Evolutionary conservation across 1,284 basidiomycete species (phyloP).

Genomic region (Boletus semigastroideus): DNA sequence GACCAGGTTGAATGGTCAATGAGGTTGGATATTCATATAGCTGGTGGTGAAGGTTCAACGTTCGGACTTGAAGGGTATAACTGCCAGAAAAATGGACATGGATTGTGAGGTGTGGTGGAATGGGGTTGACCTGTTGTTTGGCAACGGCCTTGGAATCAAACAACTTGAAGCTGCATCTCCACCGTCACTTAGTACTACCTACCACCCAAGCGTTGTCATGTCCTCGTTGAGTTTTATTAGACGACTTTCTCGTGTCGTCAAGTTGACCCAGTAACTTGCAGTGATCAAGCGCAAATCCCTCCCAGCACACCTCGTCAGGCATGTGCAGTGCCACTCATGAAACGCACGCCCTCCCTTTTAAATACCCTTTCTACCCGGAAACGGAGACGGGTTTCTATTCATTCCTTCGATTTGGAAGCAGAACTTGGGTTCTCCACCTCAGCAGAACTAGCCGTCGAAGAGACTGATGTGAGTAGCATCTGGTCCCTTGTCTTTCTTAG

Average conservation of each 20-base stretch:
- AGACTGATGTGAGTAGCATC: constrained; percentile 28
- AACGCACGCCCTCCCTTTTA: constrained; percentile 34
- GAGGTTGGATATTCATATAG: too few species aligned
- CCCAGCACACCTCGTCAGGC: constrained; percentile 29
- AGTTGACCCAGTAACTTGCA: constrained; percentile 25
- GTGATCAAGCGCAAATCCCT: constrained; percentile 19
- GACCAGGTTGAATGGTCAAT: neutral
- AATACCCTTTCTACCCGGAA: constrained; percentile 33
- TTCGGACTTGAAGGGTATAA: too few species aligned
- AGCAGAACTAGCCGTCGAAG: constrained; percentile 27
- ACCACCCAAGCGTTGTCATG: too few species aligned
- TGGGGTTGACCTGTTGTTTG: constrained; percentile 23
- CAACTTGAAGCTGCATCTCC: constrained; percentile 26
- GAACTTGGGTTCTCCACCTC: constrained; percentile 17
- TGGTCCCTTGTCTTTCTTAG: neutral
- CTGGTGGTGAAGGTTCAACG: too few species aligned
- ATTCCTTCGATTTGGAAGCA: constrained; percentile 32
- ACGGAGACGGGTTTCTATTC: constrained; percentile 32
- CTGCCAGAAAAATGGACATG: neutral
- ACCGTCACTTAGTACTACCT: neutral
- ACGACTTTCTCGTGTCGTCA: constrained; percentile 3
- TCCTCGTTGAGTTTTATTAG: constrained; percentile 30
- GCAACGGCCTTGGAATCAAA: constrained; percentile 28
- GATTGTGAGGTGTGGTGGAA: neutral
- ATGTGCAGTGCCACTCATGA: constrained; percentile 30